Base-by-base conservation (phyloP, 2,329 filamentous ascomycete species). In the Ophiosphaerella korrae region DNA sequence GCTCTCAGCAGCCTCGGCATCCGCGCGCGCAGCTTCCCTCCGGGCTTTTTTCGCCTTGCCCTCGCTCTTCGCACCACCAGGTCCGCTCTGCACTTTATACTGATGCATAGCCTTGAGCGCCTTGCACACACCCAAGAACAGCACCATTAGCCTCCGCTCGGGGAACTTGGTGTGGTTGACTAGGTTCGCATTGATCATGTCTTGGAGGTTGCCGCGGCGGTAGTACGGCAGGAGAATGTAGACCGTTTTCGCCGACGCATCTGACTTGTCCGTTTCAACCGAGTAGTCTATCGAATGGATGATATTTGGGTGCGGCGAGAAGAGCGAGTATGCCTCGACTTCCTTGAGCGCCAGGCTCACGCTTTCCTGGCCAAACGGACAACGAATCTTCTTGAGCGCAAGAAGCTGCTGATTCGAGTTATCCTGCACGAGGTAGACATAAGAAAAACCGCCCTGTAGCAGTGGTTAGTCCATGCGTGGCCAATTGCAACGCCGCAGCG, bases 191-290 rank as follows among this genome's bases (percentile, higher is more conserved):
- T 99, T 99, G 80, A 99, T 97, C 71, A 95, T 88, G 76, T 99
- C 94, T 77, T 99, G 94, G 33, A 99, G 82, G 74, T 99, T 99
- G 12, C 94, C 94, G 60, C 93, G 83, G 65, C 92, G 83, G 78
- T 97, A 99, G 79, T 97, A 99, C 11, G 94, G 94, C 16, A 99
- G 82, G 37, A 99, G 81, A 55, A 99, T 94, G 75, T 99, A 99
- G 45, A 97, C 94, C 0, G 93, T 97, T 79, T 97, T 97, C 55
- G 87, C 84, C 40, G 85, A 84, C 1, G 86, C 80, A 58, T 86
- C 84, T 42, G 78, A 80, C 63, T 82, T 77, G 74, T 96, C 91
- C 23, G 85, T 87, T 42, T 88, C 86, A 53, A 96, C 88, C 64
- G 84, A 84, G 75, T 96, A 89, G 76, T 96, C 92, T 68, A 93